Conservation (phyloP, 805 yeast species). For the Ogataea trehaloabstinens region DNA sequence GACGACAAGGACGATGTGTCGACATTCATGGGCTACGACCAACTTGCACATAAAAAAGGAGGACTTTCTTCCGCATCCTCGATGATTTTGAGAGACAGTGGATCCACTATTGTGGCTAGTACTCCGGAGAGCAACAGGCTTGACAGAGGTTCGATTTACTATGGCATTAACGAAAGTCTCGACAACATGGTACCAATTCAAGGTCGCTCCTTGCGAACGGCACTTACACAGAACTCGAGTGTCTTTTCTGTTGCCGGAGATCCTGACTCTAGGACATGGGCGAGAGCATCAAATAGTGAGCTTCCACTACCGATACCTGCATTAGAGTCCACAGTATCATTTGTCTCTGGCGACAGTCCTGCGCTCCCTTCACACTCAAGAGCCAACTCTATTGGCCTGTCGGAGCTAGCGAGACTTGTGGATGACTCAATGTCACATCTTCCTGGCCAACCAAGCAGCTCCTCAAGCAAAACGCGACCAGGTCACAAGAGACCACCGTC, state of each 20-base stretch:
- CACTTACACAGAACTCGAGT: constrained; percentile 8
- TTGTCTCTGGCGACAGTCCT: neutral
- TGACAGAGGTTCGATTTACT: constrained; percentile 12
- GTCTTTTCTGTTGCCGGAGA: too few species aligned
- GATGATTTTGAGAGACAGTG: constrained; percentile 3
- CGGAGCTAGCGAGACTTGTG: constrained; percentile 13
- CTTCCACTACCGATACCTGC: too few species aligned
- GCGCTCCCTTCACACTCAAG: neutral
- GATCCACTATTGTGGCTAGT: constrained; percentile 4
- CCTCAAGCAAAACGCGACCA: constrained; percentile 1
- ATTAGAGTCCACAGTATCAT: neutral
- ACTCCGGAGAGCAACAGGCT: neutral
- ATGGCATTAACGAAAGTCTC: constrained; percentile 11
- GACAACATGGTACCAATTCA: constrained; percentile 17
- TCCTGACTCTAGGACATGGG: too few species aligned
- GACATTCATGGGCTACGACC: constrained; percentile 8
- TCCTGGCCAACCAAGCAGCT: neutral
- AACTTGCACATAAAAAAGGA: constrained; percentile 10
- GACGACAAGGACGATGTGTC: constrained; percentile 16
- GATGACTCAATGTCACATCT: constrained; percentile 6
- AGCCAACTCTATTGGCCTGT: constrained; percentile 6
- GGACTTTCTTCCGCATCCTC: constrained; percentile 9
- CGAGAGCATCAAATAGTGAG: too few species aligned
- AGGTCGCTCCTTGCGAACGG: constrained; percentile 21
- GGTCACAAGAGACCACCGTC: constrained; percentile 37